Conservation (phyloP, 306 rosid genomes). For the Prosopis cineraria region DNA sequence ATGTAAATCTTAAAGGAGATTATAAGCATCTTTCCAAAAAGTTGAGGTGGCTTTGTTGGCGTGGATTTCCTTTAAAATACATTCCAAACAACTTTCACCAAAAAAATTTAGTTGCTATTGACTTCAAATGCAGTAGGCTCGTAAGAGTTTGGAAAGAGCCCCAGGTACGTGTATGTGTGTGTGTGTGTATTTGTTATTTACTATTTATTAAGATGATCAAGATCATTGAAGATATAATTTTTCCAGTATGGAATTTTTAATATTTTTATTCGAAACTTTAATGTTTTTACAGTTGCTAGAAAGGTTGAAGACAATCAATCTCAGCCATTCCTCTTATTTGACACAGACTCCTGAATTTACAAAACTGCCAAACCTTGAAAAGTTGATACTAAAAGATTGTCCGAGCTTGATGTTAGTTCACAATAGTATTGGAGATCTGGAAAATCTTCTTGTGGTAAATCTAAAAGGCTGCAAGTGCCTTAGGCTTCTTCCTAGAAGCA, state of each 20-base stretch:
- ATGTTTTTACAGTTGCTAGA: not conserved
- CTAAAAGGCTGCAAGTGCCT: not conserved
- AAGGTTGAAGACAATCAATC: not conserved
- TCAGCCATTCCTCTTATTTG: not conserved
- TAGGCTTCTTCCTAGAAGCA: not conserved
- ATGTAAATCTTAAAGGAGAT: not conserved
- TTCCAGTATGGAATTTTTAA: not conserved
- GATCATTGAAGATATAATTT: not conserved
- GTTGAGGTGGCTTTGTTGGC: conserved; percentile 25
- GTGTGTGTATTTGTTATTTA: not conserved
- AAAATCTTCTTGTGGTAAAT: not conserved
- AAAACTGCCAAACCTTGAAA: not conserved
- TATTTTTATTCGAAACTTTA: not conserved
- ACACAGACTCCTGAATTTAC: not conserved
- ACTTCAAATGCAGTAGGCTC: not conserved
- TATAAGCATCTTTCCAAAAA: conserved; percentile 13
- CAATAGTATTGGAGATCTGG: not conserved
- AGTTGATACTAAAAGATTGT: not conserved
- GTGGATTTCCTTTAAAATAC: not conserved
- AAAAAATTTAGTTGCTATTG: not conserved
- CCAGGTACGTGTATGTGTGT: not conserved
- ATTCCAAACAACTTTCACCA: not conserved
- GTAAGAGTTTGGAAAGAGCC: not conserved
- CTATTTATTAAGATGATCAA: not conserved
- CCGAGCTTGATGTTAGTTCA: not conserved